Percentiles rank a stretch among this genome's conserved stretches.
Conservation (phyloP, 2,329 filamentous ascomycete species). For the Xylaria sp. region DNA sequence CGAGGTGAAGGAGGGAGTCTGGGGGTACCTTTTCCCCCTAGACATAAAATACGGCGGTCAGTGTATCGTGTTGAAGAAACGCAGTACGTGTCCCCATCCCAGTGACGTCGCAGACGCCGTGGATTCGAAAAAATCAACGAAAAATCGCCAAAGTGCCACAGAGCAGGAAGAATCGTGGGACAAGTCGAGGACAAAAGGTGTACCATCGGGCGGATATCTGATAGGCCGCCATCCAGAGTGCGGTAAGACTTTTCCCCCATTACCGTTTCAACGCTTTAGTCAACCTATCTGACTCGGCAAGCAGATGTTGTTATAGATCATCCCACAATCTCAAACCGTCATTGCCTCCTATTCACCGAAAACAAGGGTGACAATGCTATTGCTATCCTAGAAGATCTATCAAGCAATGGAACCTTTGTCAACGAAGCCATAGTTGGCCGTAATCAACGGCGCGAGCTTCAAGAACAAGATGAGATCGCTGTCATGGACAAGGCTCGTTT, state of each 20-base stretch:
- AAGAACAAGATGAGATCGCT: slow-evolving; percentile 89
- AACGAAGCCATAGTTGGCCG: slow-evolving; percentile 90
- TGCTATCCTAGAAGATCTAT: slow-evolving; percentile 89
- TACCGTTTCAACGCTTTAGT: neutral
- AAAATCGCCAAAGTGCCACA: slow-evolving; percentile 47
- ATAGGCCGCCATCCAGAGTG: slow-evolving; percentile 94
- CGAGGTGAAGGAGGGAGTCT: slow-evolving; percentile 83
- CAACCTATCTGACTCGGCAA: slow-evolving; percentile 23
- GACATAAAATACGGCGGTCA: slow-evolving; percentile 70
- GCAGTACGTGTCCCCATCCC: slow-evolving; percentile 71
- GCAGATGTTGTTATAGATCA: slow-evolving; percentile 75
- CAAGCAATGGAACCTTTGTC: slow-evolving; percentile 94
- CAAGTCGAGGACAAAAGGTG: slow-evolving; percentile 63
- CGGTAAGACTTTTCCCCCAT: slow-evolving; percentile 62
- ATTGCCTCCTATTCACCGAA: slow-evolving; percentile 71
- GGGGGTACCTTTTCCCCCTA: slow-evolving; percentile 91
- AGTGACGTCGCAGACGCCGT: slow-evolving; percentile 49
- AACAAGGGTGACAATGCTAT: slow-evolving; percentile 63
- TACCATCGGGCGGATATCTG: slow-evolving; percentile 81
- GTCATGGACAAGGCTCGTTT: slow-evolving; percentile 86
- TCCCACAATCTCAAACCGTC: slow-evolving; percentile 85
- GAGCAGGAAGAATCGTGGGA: slow-evolving; percentile 67
- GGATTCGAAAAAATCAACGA: slow-evolving; percentile 45
- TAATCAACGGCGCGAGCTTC: slow-evolving; percentile 86
- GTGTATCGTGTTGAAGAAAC: slow-evolving; percentile 75